Conservation (phyloP, 495 filamentous ascomycete species). For the Xylaria longipes region DNA sequence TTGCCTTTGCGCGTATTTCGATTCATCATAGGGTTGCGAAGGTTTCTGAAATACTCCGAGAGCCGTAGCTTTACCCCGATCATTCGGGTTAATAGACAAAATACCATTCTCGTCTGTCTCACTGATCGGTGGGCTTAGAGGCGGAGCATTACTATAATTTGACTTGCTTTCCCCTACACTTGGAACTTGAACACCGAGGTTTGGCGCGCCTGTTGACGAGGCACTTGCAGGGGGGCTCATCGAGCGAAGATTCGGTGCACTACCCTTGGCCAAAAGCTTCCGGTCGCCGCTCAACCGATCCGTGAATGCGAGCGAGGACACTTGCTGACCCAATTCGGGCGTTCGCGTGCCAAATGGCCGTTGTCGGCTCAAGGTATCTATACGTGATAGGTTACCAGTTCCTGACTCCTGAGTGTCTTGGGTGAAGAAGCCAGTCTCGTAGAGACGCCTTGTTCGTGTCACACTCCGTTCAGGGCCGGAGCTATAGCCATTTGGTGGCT, state of each 20-base stretch:
- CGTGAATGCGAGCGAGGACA: constrained; percentile 42
- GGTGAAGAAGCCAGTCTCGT: constrained; percentile 81
- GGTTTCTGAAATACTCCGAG: constrained; percentile 86
- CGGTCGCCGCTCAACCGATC: constrained; percentile 45
- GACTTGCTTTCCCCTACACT: constrained; percentile 46
- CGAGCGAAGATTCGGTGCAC: constrained; percentile 56
- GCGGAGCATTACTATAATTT: constrained; percentile 61
- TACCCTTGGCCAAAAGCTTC: constrained; percentile 50
- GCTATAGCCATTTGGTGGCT: constrained; percentile 44
- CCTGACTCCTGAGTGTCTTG: constrained; percentile 85
- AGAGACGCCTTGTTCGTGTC: constrained; percentile 77
- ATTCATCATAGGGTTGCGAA: constrained; percentile 75
- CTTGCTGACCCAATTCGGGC: constrained; percentile 47
- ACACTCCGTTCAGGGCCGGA: constrained; percentile 55
- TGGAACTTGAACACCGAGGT: constrained; percentile 40
- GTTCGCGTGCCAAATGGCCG: constrained; percentile 59
- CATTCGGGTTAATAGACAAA: constrained; percentile 73
- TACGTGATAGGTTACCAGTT: constrained; percentile 71
- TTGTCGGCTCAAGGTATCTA: constrained; percentile 74
- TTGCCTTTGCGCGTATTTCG: constrained; percentile 82
- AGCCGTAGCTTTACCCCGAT: constrained; percentile 84
- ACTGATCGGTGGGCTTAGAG: constrained; percentile 75
- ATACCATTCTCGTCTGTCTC: constrained; percentile 67
- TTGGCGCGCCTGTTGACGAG: constrained; percentile 37
- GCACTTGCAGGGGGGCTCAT: constrained; percentile 45